These are phyloP conservation scores for Abrus pulchellus DNA, from an alignment of 306 rosid species.

Conservation along the genomic window DNA sequence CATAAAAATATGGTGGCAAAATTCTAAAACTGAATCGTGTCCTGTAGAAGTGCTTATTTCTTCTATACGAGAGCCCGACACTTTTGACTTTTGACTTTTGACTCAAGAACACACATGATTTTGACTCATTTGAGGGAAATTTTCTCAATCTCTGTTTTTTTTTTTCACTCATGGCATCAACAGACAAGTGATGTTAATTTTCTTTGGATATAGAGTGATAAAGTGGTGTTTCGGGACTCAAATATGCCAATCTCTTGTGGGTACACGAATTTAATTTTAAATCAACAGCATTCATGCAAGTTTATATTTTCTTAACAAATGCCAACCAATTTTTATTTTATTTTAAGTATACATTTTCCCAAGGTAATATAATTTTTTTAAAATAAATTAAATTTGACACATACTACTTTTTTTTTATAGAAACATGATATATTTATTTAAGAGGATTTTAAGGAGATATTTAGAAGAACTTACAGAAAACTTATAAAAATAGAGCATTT, in stretches of 20 bases:
- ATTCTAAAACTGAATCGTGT: not conserved
- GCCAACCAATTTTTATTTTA: not conserved
- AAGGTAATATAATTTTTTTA: no score
- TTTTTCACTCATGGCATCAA: not conserved
- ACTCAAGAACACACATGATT: not conserved
- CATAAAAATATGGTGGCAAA: not conserved
- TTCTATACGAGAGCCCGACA: not conserved
- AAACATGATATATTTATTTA: no score
- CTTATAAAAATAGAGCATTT: no score
- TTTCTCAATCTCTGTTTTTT: not conserved
- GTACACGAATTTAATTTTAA: not conserved
- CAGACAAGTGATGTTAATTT: not conserved
- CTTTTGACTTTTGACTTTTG: conserved; percentile 28
- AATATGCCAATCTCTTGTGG: not conserved
- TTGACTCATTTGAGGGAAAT: not conserved
- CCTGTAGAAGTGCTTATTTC: not conserved
- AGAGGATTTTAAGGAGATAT: no score
- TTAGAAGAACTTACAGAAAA: no score
- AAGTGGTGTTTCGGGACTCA: not conserved
- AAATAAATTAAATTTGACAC: no score
- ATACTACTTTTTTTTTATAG: no score
- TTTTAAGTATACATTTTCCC: not conserved
- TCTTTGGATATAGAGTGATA: not conserved
- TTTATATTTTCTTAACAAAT: not conserved
- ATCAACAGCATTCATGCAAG: not conserved